Evolutionary conservation across 495 filamentous ascomycete genomes (phyloP), one percentile per base, ranked within the genome.

Genomic region (Hypoxylon crocopeplum): DNA sequence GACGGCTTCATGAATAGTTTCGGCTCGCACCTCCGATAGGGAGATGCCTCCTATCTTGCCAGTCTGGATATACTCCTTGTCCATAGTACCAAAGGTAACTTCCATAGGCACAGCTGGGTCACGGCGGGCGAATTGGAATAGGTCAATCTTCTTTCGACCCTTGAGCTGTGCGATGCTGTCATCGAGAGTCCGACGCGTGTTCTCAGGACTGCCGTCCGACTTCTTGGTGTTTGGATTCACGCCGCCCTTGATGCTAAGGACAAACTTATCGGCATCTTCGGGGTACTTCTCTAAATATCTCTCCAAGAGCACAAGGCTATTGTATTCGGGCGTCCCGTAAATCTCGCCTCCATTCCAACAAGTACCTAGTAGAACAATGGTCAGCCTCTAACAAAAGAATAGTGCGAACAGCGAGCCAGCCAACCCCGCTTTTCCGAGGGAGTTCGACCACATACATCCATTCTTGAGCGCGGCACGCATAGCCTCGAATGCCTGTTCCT

Each of bases 331-430:
- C 0, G 84, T 77, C 40, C 91, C 91, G 71, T 95, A 95, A 64
- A 94, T 79, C 62, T 92, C 88, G 56, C 86, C 89, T 36, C 79
- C 89, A 64, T 92, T 93, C 89, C 89, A 93, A 70, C 88, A 83
- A 71, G 88, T 71, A 22, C 36, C 52, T 56, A 7, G n/a, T 16
- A 5, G 1, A 41, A 17, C 5, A 17, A 17, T 4, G 7, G 20
- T 56, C 40, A 56, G 52, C 51, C 6, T n/a, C 48, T 42, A 8
- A 25, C 24, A 17, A 30, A 22, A 27, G 8, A 17, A 55, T 1
- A 24, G 39, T 27, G n/a, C 0, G 5, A 24, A 7, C 17, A n/a
- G n/a, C n/a, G n/a, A n/a, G n/a, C n/a, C n/a, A n/a, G n/a, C n/a
- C n/a, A n/a, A n/a, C n/a, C n/a, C n/a, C n/a, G n/a, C n/a, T n/a